Base-by-base conservation (phyloP, 768 basidiomycete species). In the Tricholoma matsutake region DNA sequence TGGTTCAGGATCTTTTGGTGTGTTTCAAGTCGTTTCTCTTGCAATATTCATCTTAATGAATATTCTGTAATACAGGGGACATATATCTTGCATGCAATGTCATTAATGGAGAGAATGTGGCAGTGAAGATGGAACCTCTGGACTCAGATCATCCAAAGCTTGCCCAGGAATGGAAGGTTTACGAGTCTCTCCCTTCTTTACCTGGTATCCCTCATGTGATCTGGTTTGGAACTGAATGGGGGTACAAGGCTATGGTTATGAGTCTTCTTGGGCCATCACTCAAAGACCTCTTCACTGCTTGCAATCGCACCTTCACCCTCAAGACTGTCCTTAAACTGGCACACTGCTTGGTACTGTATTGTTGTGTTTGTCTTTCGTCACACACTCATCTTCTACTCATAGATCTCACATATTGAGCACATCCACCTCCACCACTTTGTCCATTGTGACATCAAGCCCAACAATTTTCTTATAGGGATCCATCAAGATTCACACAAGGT, bases 81-180 rank as follows among this genome's bases (percentile, higher is more conserved):
- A 35, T 35, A 41, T 41, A 18, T 41, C 16, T 41, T n/a, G n/a
- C n/a, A 41, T 16, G 39, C n/a, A 18, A 91, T 81, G 89, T 91
- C 77, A 89, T 91, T 68, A 89, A 89, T 9, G 89, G 89, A 34
- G 89, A 91, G 71, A 89, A 89, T 67, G 89, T 91, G 55, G 89
- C 88, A 67, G 91, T 91, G 81, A 91, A 91, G 74, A 84, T 91
- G 65, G 60, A 61, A 18, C 54, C 41, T 18, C 4, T 45, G 4
- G 32, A 32, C 18, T 4, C 9, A 9, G 89, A 91, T 72, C 88
- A 90, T 67, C 89, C 89, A 20, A 90, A 91, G 73, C 83, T 91
- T 67, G 89, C 90, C 75, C 91, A 91, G 65, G 90, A 91, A 75
- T 79, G 79, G 63, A 81, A 82, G 67, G 81, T 84, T 25, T 81